Evolutionary conservation across 768 basidiomycete genomes (phyloP).

Genomic region (Mycena amicta): DNA sequence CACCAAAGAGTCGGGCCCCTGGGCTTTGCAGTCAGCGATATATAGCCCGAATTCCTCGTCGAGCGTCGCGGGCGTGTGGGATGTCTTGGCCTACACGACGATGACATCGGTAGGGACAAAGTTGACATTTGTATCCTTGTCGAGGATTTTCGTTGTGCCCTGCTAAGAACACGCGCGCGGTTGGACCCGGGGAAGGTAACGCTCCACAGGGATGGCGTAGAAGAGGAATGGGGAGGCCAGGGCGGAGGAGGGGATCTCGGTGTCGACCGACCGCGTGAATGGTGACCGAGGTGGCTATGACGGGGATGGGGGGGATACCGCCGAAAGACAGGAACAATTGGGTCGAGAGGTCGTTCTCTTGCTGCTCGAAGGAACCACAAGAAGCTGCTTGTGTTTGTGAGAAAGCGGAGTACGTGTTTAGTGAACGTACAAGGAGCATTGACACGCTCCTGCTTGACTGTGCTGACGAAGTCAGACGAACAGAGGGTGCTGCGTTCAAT

Average conservation of each 20-base stretch:
- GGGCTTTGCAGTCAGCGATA: conserved; percentile 23
- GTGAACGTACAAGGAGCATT: conserved; percentile 16
- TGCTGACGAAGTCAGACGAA: conserved; percentile 22
- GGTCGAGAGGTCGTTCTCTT: conserved; percentile 23
- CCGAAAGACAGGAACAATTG: conserved; percentile 26
- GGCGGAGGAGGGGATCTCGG: conserved; percentile 18
- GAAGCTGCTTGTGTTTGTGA: conserved; percentile 13
- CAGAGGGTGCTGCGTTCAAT: too few species aligned
- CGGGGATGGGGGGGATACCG: conserved; percentile 26
- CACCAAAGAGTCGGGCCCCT: conserved; percentile 21
- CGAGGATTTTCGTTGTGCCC: conserved; percentile 19
- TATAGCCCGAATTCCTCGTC: conserved; percentile 17
- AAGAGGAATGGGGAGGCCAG: conserved; percentile 19
- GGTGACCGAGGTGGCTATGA: conserved; percentile 16
- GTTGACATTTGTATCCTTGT: conserved; percentile 25
- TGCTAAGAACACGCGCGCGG: neutral
- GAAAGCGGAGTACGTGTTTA: neutral
- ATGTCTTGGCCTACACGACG: conserved; percentile 15
- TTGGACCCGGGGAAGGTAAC: conserved; percentile 21
- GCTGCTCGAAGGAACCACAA: conserved; percentile 24
- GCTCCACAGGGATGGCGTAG: conserved; percentile 24
- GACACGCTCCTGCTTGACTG: conserved; percentile 18
- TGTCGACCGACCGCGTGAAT: conserved; percentile 18
- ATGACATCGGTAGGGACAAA: conserved; percentile 23
- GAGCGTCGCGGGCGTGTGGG: conserved; percentile 18